Evolutionary conservation across 495 filamentous ascomycete species (phyloP), one percentile per base, ranked within the genome.

Genomic region (Astrothelium macrocarpum): DNA sequence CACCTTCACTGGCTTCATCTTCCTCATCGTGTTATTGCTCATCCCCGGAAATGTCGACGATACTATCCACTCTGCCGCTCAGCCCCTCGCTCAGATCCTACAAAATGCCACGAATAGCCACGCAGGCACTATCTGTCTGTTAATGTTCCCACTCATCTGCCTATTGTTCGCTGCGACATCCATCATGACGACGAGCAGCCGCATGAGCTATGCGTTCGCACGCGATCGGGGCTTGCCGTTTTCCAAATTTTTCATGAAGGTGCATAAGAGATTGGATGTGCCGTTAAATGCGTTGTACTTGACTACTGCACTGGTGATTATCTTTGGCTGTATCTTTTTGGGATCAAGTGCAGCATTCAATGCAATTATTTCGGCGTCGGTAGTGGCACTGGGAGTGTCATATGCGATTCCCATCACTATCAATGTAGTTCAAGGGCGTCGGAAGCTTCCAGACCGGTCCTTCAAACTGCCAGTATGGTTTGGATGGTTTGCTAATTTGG

Each of bases 141-240:
- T 88, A 4, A 82, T 89, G 79, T 90, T 91, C 70, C 88, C 89
- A 0, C 77, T 91, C 23, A 72, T 86, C 18, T 90, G 87, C 68
- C 81, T 90, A 62, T 72, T 91, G 0, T 90, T 91, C 68, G 86
- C 87, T 7, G 80, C 82, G 1, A 87, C 80, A 1, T 84, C 80
- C 16, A 85, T 91, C 67, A 88, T 90, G 86, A 89, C 87, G 2
- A 90, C 89, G 11, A 85, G 82, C 60, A 87, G 82, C 64, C 84
- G 89, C 14, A 90, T 91, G 86, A 83, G 84, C 32, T 91, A 87
- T 64, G 87, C 88, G 1, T 92, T 92, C 84, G 31, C 81, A 56
- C 78, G 88, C 66, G 88, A 91, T 67, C 82, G 85, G 14, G 88
- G 87, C 26, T 78, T 91, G 16, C 89, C 89, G 0, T 82, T 82